These are phyloP conservation scores for Debaryomyces sp. DNA, from an alignment of 1,139 yeast genomes.

Conservation along the genomic window DNA sequence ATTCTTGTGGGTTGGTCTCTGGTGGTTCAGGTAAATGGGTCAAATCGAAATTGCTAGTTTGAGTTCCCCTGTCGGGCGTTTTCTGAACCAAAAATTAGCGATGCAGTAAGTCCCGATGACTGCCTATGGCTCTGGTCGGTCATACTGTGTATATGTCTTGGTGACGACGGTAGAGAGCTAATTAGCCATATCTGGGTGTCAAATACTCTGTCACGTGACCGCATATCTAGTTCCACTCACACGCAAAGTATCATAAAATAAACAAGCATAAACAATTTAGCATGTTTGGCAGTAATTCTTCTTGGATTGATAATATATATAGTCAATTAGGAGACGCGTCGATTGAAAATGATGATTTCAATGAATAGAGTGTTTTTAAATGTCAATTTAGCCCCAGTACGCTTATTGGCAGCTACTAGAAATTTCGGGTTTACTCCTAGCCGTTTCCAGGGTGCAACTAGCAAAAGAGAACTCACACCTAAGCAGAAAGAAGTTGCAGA, in stretches of 20 bases:
- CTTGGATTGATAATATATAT: neutral
- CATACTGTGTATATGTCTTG: neutral
- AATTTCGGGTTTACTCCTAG: neutral
- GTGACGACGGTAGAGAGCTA: neutral
- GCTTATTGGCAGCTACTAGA: neutral
- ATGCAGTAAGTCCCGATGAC: no score
- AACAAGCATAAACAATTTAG: neutral
- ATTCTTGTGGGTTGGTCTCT: neutral
- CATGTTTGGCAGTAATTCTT: neutral
- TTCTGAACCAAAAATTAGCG: neutral
- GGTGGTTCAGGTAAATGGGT: neutral
- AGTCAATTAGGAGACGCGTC: neutral
- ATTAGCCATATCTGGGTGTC: neutral
- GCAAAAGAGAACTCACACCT: neutral
- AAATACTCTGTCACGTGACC: neutral
- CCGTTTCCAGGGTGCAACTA: neutral
- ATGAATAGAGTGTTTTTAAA: neutral
- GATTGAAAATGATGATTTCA: neutral
- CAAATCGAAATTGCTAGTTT: neutral
- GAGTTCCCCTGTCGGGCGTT: neutral
- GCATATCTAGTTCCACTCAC: neutral
- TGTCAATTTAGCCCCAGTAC: neutral
- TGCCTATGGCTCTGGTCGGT: no score
- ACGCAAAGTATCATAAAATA: neutral
- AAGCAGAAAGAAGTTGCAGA: slow-evolving; percentile 4